Evolutionary conservation across 2,329 filamentous ascomycete species (phyloP).

Genomic region (Diplodia sapinea): DNA sequence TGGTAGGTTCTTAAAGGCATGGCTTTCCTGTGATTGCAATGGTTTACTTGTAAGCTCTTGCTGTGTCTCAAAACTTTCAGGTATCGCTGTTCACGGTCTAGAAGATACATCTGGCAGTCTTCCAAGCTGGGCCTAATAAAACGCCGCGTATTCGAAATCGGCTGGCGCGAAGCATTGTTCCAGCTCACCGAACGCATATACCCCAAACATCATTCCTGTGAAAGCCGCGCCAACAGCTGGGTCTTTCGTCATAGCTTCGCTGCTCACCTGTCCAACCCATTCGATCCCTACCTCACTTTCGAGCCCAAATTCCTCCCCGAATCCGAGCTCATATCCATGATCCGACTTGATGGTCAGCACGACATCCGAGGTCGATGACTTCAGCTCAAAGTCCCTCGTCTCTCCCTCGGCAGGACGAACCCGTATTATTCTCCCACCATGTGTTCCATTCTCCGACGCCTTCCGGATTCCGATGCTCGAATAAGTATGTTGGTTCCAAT

Average conservation of each 20-base stretch:
- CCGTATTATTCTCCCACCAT: conserved; percentile 36
- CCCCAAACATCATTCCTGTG: conserved; percentile 55
- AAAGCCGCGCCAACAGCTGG: conserved; percentile 51
- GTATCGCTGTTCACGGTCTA: too few species aligned
- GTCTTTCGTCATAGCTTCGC: conserved; percentile 43
- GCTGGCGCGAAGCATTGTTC: conserved; percentile 51
- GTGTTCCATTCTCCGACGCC: conserved; percentile 32
- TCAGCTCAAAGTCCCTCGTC: conserved; percentile 29
- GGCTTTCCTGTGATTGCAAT: too few species aligned
- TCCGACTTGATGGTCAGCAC: conserved; percentile 40
- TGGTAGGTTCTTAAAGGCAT: too few species aligned
- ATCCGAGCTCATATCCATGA: conserved; percentile 41
- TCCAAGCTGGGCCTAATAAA: background rate
- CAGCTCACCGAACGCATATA: conserved; percentile 53
- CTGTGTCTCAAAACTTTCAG: too few species aligned
- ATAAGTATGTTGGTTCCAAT: conserved; percentile 60
- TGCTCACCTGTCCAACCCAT: conserved; percentile 44
- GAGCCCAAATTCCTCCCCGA: conserved; percentile 31
- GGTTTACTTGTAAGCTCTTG: too few species aligned
- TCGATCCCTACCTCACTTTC: conserved; percentile 32
- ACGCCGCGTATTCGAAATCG: conserved; percentile 47
- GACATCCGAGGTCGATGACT: conserved; percentile 36
- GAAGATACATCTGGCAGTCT: too few species aligned
- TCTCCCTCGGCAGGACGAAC: conserved; percentile 38
- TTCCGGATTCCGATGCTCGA: conserved; percentile 50